Evolutionary conservation across 2,329 filamentous ascomycete genomes (phyloP).

Genomic region (Ophiostoma triangulosporum): DNA sequence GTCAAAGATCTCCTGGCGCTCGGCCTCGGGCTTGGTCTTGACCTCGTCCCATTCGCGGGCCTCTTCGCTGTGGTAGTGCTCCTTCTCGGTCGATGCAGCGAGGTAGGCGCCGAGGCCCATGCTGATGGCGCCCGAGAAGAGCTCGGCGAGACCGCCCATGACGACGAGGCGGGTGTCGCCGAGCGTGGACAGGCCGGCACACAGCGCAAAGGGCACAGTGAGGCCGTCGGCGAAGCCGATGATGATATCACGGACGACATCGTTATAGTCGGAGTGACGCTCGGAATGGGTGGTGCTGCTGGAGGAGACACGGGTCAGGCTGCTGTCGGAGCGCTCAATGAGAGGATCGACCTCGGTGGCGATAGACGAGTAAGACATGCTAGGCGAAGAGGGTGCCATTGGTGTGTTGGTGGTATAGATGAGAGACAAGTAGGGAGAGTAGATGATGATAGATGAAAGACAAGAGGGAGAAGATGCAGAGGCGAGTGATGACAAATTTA

Average conservation of each 20-base stretch:
- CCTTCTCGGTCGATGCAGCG: conserved; percentile 44
- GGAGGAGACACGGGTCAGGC: conserved; percentile 11
- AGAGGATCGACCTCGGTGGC: conserved; percentile 13
- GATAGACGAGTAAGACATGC: conserved; percentile 7
- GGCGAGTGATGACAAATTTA: not conserved
- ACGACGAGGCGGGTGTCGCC: conserved; percentile 55
- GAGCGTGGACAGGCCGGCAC: conserved; percentile 54
- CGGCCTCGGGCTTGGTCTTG: conserved; percentile 24
- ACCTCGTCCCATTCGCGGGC: conserved; percentile 32
- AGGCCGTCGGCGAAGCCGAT: conserved; percentile 68
- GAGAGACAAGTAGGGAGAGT: not conserved
- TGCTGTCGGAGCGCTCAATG: conserved; percentile 13
- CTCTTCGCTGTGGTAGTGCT: conserved; percentile 36
- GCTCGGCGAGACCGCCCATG: conserved; percentile 59
- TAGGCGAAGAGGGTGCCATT: not conserved
- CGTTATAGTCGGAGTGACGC: conserved; percentile 24
- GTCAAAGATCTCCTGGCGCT: conserved; percentile 34
- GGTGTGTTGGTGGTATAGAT: not conserved
- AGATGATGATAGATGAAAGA: not conserved
- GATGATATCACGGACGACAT: conserved; percentile 49
- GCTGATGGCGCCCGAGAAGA: conserved; percentile 61
- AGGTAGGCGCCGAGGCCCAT: conserved; percentile 69
- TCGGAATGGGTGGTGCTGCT: conserved; percentile 10
- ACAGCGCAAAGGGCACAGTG: conserved; percentile 68
- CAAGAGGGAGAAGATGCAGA: not conserved